Evolutionary conservation across 441 rosid species (phyloP), one percentile per base, ranked within the genome.

Genomic region (Pelargonium myrrhifolium): DNA sequence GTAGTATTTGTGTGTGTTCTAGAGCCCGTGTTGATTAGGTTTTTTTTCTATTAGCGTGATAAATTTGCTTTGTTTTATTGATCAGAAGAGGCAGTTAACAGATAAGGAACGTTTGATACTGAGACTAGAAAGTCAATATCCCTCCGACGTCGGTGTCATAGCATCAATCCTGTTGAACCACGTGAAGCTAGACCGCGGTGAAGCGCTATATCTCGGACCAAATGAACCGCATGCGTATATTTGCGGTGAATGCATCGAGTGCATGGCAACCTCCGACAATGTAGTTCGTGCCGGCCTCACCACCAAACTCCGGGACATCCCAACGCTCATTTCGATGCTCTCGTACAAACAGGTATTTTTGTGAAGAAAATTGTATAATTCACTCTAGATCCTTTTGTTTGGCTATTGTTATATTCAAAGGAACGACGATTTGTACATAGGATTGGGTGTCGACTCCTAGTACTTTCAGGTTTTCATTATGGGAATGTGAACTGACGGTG

Each of bases 181-280:
- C 43, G 89, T 89, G 71, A 87, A 78, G 84, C 88, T 89, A 61
- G 82, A 78, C 66, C 86, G 91, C 7, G 96, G 96, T 66, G 87
- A 89, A 86, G 96, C 93, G 61, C 76, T 89, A 73, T 87, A 81
- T 78, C 86, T 89, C 8, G 89, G 89, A 68, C 85, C 89, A 62
- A 85, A 89, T 75, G 91, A 87, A 73, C 96, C 89, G 12, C 96
- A 89, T 72, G 96, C 96, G 0, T 89, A 87, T 65, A 61, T 89
- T 49, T 74, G 66, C n/a, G 96, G 96, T 4, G 96, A 89, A 42
- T 89, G 93, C 70, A 51, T 87, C 12, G 96, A 89, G 59, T 87
- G 93, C 82, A 89, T 89, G 96, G 96, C 93, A 64, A 84, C 96
- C 28, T 89, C 96, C 6, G 93, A 89, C 81, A 89, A 87, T 67